Evolutionary conservation across 2,329 filamentous ascomycete species (phyloP).

Genomic region (Hypocrella siamensis): DNA sequence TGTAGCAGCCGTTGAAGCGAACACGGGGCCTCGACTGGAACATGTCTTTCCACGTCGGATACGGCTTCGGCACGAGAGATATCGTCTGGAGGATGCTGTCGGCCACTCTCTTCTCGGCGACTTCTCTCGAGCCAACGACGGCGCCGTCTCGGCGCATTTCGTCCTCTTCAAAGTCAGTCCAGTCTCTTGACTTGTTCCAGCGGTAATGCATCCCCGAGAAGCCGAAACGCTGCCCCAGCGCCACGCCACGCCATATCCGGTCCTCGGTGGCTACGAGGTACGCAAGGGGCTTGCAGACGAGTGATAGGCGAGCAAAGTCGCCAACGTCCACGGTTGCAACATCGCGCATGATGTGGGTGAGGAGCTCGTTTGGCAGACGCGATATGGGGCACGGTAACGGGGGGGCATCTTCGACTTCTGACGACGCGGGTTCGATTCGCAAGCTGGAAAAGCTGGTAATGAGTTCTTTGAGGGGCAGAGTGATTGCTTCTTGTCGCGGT

Average conservation of each 20-base stretch:
- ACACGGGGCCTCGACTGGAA: conserved; percentile 73
- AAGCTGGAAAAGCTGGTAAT: conserved; percentile 60
- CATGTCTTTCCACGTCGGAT: conserved; percentile 47
- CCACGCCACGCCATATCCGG: conserved; percentile 68
- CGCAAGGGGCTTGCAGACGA: conserved; percentile 76
- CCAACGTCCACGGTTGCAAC: conserved; percentile 62
- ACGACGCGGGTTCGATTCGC: conserved; percentile 50
- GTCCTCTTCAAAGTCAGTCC: conserved; percentile 27
- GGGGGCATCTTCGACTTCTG: conserved; percentile 55
- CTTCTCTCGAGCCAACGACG: conserved; percentile 20
- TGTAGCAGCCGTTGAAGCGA: conserved; percentile 92
- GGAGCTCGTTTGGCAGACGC: conserved; percentile 65
- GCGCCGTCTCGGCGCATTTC: conserved; percentile 12
- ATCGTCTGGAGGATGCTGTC: conserved; percentile 20
- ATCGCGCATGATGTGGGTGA: conserved; percentile 62
- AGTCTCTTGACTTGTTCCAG: conserved; percentile 46
- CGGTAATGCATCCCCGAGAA: conserved; percentile 73
- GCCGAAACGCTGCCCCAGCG: conserved; percentile 55
- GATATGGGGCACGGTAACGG: conserved; percentile 69
- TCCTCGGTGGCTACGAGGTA: conserved; percentile 76
- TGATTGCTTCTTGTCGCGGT: conserved; percentile 12
- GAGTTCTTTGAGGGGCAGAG: conserved; percentile 48
- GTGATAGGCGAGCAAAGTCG: conserved; percentile 57
- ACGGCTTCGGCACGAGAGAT: conserved; percentile 25
- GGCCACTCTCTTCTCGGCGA: conserved; percentile 16